These are phyloP conservation scores for Lecanosticta acicola DNA, from an alignment of 2,329 filamentous ascomycete genomes.

Conservation along the genomic window DNA sequence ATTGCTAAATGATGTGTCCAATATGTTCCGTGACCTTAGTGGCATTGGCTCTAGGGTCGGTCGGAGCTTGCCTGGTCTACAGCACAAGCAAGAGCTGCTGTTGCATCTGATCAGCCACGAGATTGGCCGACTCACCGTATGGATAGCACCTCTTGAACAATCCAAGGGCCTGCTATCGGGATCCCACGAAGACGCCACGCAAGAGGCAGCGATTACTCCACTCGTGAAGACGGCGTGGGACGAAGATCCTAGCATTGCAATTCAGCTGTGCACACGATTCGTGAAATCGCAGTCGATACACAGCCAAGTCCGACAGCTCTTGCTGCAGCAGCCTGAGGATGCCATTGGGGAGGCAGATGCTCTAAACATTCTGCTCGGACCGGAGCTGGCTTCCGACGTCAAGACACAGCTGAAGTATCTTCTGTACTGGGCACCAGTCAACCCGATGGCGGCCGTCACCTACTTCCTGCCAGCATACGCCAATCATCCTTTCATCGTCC, in stretches of 20 bases:
- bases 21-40: slow-evolving; percentile 59
- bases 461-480: slow-evolving; percentile 88
- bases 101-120: slow-evolving; percentile 77
- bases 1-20: slow-evolving; percentile 68
- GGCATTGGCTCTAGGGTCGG: slow-evolving; percentile 48
- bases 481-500: slow-evolving; percentile 86
- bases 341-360: slow-evolving; percentile 76
- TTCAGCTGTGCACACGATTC: slow-evolving; percentile 77
- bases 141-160: slow-evolving; percentile 74
- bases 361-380: slow-evolving; percentile 73
- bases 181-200: slow-evolving; percentile 39
- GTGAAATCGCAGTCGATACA: slow-evolving; percentile 62
- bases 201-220: slow-evolving; percentile 30
- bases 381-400: slow-evolving; percentile 70
- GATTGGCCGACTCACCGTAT: slow-evolving; percentile 74
- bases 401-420: slow-evolving; percentile 86
- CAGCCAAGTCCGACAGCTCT: slow-evolving; percentile 69
- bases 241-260: slow-evolving; percentile 78
- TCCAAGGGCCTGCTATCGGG: slow-evolving; percentile 29
- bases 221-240: slow-evolving; percentile 79
- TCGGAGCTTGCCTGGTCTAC: slow-evolving; percentile 58
- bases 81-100: slow-evolving; percentile 77
- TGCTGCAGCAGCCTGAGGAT: slow-evolving; percentile 79
- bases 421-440: slow-evolving; percentile 86
- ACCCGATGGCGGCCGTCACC: slow-evolving; percentile 86